A percentile compares a stretch with the other conserved stretches of the same genome.
Conservation (phyloP, 164 flowering plant species). For the Annona cherimola region DNA sequence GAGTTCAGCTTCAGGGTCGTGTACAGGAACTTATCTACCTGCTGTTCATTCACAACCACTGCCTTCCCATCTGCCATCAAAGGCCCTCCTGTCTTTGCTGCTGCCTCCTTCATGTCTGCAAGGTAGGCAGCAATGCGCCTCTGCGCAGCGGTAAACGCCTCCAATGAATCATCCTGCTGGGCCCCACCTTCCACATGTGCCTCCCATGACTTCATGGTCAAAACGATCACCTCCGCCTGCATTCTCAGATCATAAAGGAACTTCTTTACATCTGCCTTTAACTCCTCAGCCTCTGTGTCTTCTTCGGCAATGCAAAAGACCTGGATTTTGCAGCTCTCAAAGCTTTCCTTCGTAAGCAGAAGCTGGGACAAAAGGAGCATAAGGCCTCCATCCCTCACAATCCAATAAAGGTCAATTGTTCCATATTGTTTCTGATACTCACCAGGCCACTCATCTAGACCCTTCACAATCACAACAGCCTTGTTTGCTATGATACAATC, state of each 20-base stretch:
- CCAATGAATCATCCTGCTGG: slow-evolving; percentile 75
- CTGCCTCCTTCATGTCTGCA: slow-evolving; percentile 53
- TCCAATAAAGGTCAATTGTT: slow-evolving; percentile 95
- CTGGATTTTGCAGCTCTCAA: slow-evolving; percentile 97
- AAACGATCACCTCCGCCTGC: slow-evolving; percentile 96
- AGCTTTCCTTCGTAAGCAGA: slow-evolving; percentile 86
- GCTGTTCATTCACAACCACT: slow-evolving; percentile 76
- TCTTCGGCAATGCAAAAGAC: slow-evolving; percentile 99
- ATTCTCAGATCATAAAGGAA: slow-evolving; percentile 97
- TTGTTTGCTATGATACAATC: slow-evolving; percentile 97
- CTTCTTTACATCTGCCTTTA: slow-evolving; percentile 87
- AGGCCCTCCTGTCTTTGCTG: slow-evolving; percentile 41
- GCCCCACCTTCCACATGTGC: slow-evolving; percentile 35
- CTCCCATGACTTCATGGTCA: slow-evolving; percentile 94
- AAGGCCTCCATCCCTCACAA: slow-evolving; percentile 96
- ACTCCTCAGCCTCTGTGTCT: slow-evolving; percentile 82
- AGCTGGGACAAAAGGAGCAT: slow-evolving; percentile 99
- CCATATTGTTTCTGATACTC: slow-evolving; percentile 94
- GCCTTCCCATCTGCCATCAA: slow-evolving; percentile 75
- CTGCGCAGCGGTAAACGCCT: slow-evolving; percentile 71
- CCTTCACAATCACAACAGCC: slow-evolving; percentile 97
- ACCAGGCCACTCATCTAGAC: slow-evolving; percentile 98
- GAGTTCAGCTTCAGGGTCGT: slow-evolving; percentile 89
- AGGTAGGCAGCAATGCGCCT: slow-evolving; percentile 52
- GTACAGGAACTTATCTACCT: slow-evolving; percentile 90